A percentile compares a stretch with the other conserved stretches of the same genome.
These are phyloP conservation scores for Pseudopithomyces maydicus DNA, from an alignment of 2,329 filamentous ascomycete species.

Conservation along the genomic window DNA sequence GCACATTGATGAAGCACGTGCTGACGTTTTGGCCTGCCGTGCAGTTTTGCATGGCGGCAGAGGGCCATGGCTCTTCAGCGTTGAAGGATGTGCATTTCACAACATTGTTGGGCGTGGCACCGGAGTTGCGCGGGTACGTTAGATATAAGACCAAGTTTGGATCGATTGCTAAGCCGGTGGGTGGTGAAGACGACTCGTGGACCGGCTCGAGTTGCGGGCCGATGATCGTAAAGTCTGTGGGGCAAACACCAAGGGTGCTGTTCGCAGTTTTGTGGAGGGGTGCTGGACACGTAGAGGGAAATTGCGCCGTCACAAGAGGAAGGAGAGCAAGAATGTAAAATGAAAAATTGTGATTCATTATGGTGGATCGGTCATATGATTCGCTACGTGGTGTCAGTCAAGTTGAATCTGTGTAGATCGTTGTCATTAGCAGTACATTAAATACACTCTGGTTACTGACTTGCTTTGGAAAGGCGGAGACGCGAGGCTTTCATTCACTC, in stretches of 20 bases:
- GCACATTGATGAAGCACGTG: slow-evolving; percentile 53
- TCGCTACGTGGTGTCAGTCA: not conserved
- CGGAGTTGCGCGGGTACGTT: slow-evolving; percentile 49
- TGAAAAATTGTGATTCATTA: not conserved
- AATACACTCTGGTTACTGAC: not conserved
- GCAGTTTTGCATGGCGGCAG: slow-evolving; percentile 49
- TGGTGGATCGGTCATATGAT: no score
- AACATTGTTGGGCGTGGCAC: slow-evolving; percentile 45
- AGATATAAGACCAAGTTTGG: slow-evolving; percentile 46
- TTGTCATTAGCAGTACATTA: not conserved
- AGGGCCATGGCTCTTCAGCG: slow-evolving; percentile 48
- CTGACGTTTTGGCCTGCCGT: slow-evolving; percentile 43
- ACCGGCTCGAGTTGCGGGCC: slow-evolving; percentile 43
- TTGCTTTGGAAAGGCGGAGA: no score
- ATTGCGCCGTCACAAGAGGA: not conserved
- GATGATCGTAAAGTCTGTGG: slow-evolving; percentile 45
- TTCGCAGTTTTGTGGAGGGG: not conserved
- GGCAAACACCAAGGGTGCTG: slow-evolving; percentile 21
- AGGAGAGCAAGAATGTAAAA: not conserved
- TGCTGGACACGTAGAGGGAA: not conserved
- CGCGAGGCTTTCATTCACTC: not conserved
- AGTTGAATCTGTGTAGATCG: not conserved
- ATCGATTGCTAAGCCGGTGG: slow-evolving; percentile 49
- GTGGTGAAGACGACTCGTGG: slow-evolving; percentile 44
- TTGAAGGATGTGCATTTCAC: slow-evolving; percentile 47